Evolutionary conservation across 2,329 filamentous ascomycete genomes (phyloP).

Genomic region (Apiospora phragmitis): DNA sequence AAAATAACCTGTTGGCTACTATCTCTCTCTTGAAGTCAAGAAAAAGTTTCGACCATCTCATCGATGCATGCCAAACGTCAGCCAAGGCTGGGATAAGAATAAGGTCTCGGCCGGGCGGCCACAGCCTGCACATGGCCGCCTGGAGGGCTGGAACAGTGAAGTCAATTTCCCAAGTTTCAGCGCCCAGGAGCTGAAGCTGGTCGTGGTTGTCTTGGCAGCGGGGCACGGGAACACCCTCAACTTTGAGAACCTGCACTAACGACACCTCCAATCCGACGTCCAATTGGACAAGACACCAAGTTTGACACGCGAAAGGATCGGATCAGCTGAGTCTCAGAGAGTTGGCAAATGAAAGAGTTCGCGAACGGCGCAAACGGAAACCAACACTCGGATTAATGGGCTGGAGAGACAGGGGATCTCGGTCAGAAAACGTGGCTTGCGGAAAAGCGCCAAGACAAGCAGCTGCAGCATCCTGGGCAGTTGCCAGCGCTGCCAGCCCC

Average conservation of each 20-base stretch:
- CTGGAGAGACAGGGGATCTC: neutral
- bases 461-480: neutral
- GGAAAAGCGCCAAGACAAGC: neutral
- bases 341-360: neutral
- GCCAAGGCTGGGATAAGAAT: neutral
- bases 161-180: neutral
- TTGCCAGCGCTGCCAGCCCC: neutral
- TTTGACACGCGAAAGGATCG: neutral
- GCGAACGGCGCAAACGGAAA: neutral
- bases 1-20: neutral
- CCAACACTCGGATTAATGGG: neutral
- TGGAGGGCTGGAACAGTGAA: neutral
- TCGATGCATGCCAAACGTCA: neutral
- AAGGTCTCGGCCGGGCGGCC: conserved; percentile 4
- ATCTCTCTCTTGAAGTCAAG: neutral
- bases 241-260: neutral
- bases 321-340: neutral
- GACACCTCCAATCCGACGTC: neutral
- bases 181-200: neutral
- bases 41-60: neutral
- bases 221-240: neutral
- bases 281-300: neutral
- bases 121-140: neutral
- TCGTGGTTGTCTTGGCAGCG: neutral
- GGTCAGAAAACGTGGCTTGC: conserved; percentile 1